Conservation (phyloP, 179 eudicot genomes). For the Beta macrorhiza region DNA sequence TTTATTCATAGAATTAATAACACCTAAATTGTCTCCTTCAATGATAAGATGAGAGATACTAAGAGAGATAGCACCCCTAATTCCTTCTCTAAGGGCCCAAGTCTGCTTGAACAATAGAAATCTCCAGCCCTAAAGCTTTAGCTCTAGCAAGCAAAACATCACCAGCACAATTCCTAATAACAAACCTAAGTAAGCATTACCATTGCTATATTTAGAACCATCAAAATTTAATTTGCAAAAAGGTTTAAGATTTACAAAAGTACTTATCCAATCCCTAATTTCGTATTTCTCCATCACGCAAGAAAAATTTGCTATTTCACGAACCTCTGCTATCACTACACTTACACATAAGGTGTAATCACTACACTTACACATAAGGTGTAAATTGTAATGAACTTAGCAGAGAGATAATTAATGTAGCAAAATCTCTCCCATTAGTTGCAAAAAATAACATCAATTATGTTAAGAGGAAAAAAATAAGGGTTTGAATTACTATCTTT, state of each 20-base stretch:
- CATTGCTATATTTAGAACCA: too few species aligned
- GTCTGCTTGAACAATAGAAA: too few species aligned
- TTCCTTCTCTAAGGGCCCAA: too few species aligned
- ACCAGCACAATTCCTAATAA: too few species aligned
- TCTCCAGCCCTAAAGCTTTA: too few species aligned
- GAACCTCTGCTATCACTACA: not conserved
- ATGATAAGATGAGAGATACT: too few species aligned
- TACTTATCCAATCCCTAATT: not conserved
- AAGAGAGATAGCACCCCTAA: too few species aligned
- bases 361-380: not conserved
- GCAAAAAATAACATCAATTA: not conserved
- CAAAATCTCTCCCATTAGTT: conserved; percentile 6
- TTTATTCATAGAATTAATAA: too few species aligned
- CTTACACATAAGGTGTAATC: not conserved
- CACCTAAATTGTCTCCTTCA: too few species aligned
- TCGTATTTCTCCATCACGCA: not conserved
- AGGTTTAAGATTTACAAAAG: not conserved
- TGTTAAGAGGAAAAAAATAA: not conserved
- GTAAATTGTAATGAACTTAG: not conserved
- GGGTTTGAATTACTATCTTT: not conserved
- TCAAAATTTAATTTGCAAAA: too few species aligned
- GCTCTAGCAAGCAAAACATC: too few species aligned
- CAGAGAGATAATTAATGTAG: not conserved
- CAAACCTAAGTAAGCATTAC: too few species aligned
- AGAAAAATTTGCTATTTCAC: not conserved